These are phyloP conservation scores for Knoxdaviesia capensis DNA, from an alignment of 2,329 filamentous ascomycete genomes.

Conservation along the genomic window DNA sequence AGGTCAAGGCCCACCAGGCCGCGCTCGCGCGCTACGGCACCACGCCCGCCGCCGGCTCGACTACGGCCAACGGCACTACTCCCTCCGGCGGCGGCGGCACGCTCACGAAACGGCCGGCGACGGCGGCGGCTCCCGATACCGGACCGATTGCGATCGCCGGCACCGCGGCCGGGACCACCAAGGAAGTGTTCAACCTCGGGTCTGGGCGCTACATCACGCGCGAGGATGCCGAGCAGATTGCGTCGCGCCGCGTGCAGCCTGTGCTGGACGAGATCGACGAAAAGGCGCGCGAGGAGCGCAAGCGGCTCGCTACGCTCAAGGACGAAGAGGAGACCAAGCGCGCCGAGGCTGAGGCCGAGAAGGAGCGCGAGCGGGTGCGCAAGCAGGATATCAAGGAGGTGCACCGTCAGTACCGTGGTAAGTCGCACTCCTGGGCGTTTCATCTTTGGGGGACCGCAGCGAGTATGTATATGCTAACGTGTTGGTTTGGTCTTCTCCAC, in stretches of 20 bases:
- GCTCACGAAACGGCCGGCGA: constrained; percentile 1
- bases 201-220: constrained; percentile 64
- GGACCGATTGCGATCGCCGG: constrained; percentile 12
- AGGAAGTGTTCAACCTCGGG: constrained; percentile 47
- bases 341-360: constrained; percentile 7
- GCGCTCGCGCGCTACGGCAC: constrained; percentile 40
- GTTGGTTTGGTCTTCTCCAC: too few relatives aligned
- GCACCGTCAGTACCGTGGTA: too few relatives aligned
- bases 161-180: constrained; percentile 14
- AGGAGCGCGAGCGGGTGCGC: constrained; percentile 11
- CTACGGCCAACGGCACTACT: background rate
- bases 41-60: background rate
- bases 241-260: constrained; percentile 57
- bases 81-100: constrained; percentile 2
- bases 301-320: constrained; percentile 27
- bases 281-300: constrained; percentile 28
- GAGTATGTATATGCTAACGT: too few relatives aligned
- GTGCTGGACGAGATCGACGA: constrained; percentile 70
- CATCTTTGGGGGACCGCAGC: too few relatives aligned
- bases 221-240: constrained; percentile 60
- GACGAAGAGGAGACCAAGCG: background rate
- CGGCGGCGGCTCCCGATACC: constrained; percentile 4
- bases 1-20: constrained; percentile 50
- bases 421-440: too few relatives aligned
- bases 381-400: constrained; percentile 6